These are phyloP conservation scores for Cotoneaster glaucophyllus DNA, from an alignment of 306 rosid species.

Conservation along the genomic window DNA sequence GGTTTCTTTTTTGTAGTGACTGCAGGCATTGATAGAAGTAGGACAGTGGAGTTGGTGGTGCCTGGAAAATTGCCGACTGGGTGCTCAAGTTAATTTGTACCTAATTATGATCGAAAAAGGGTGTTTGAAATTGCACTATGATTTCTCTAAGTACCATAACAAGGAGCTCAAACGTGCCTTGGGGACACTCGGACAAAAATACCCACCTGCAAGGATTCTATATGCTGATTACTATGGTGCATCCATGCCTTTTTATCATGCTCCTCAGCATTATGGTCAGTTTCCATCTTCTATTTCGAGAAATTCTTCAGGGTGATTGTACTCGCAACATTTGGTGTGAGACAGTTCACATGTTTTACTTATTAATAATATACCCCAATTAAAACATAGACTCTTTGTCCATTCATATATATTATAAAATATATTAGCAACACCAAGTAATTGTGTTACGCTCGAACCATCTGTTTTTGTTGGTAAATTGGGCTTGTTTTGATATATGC, in stretches of 20 bases:
- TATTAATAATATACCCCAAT: too few species aligned
- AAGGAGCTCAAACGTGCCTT: conserved; percentile 37
- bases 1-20: not conserved
- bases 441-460: too few species aligned
- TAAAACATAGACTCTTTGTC: too few species aligned
- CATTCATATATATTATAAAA: too few species aligned
- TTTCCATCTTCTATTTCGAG: too few species aligned
- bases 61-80: conserved; percentile 68
- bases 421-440: too few species aligned
- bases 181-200: conserved; percentile 20
- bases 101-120: conserved; percentile 43
- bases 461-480: too few species aligned
- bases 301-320: too few species aligned
- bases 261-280: conserved; percentile 22
- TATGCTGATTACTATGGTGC: conserved; percentile 60
- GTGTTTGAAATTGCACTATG: conserved; percentile 50
- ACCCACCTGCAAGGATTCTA: conserved; percentile 45
- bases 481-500: too few species aligned
- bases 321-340: too few species aligned
- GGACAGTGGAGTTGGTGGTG: conserved; percentile 53
- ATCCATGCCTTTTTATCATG: conserved; percentile 36
- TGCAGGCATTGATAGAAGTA: conserved; percentile 56
- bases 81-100: conserved; percentile 42
- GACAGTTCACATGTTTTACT: too few species aligned
- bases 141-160: conserved; percentile 44